Base-by-base conservation (phyloP, 768 basidiomycete genomes). In the Chalciporus piperatus region DNA sequence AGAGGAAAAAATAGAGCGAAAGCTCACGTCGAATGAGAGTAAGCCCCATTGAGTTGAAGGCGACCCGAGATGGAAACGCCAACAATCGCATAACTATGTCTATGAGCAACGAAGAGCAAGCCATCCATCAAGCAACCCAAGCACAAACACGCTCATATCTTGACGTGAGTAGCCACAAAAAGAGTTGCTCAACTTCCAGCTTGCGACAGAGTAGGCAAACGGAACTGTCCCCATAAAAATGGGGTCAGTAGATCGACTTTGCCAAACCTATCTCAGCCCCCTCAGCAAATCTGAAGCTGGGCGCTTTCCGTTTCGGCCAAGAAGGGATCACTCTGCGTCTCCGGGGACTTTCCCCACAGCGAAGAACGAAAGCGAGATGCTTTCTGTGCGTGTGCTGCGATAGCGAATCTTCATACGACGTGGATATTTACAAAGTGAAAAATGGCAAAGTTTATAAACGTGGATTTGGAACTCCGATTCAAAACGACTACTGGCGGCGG, bases 271-370 rank as follows among this genome's bases (percentile, higher is more conserved):
- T 71, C 68, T 74, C 71, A 68, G 68, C 76, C 74, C 57, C 70
- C 80, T 83, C 80, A 78, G 76, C 83, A 77, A 78, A 77, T 81
- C 86, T 89, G 71, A 72, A 76, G 83, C 76, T 77, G 81, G 85
- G 74, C 67, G 86, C 77, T 89, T 84, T 87, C 87, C 87, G 60
- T 75, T 61, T 46, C 57, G 75, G 75, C 72, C 68, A 73, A 80
- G 76, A 72, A 73, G 69, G 77, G 71, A 61, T 61, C 53, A 64
- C 82, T 87, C 87, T 85, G 84, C 78, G 70, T 80, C 88, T 89
- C 88, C 88, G 88, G 88, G 85, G 88, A 89, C 88, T 89, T 90
- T 89, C 87, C 88, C 88, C 88, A 84, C 88, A 89, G 88, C 85
- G 56, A 73, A 76, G 56, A 50, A 49, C 55, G 72, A 76, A 76